phyloP scores from a whole-genome alignment of 306 rosid genomes.

The Rosa lucieae region DNA sequence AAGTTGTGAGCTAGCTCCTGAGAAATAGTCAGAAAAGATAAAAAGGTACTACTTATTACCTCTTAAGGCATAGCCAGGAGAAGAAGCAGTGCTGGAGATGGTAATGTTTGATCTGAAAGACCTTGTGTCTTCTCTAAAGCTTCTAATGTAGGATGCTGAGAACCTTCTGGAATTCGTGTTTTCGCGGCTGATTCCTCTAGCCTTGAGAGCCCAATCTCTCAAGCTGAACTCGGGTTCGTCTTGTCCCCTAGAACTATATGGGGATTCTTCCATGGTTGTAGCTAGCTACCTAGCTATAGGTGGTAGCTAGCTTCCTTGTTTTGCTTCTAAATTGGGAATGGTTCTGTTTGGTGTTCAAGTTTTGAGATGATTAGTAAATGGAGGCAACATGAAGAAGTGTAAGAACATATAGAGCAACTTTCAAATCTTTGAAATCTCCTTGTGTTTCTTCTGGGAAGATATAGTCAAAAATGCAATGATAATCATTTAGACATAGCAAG shows the following conservation, averaged over 20 bases:
- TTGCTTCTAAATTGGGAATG: background rate
- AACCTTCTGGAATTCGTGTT: constrained; percentile 65
- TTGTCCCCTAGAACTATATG: constrained; percentile 37
- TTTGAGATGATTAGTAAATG: background rate
- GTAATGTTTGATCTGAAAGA: constrained; percentile 82
- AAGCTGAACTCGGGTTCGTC: constrained; percentile 74
- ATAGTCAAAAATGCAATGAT: background rate
- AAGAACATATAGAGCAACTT: constrained; percentile 1
- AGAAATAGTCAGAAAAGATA: constrained; percentile 10
- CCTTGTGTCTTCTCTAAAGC: constrained; percentile 76
- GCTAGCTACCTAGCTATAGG: background rate
- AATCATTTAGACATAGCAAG: background rate
- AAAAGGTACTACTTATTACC: constrained; percentile 32
- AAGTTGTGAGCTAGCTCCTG: background rate
- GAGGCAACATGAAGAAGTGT: background rate
- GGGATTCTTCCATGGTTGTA: constrained; percentile 44
- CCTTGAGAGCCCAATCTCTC: constrained; percentile 65
- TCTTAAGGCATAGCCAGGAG: constrained; percentile 76
- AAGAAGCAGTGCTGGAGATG: constrained; percentile 88
- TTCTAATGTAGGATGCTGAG: constrained; percentile 83
- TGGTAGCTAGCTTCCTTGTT: background rate
- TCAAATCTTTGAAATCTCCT: background rate
- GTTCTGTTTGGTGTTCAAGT: background rate
- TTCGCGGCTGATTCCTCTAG: constrained; percentile 46
- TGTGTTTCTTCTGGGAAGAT: background rate